Evolutionary conservation across 1,284 basidiomycete genomes (phyloP).

Genomic region (Puccinia triticina): DNA sequence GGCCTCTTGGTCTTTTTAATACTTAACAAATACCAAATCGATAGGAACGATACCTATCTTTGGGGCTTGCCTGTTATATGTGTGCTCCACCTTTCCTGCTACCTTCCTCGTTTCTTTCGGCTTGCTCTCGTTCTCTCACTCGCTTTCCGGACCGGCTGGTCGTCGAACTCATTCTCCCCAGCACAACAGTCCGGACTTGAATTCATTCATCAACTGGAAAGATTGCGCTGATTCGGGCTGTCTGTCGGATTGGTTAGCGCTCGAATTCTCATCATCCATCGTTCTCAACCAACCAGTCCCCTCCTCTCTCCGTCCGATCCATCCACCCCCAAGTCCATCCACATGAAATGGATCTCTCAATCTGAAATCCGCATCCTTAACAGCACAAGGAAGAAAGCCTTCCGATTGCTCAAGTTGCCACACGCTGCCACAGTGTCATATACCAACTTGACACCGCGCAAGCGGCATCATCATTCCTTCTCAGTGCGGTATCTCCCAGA

Average conservation of each 20-base stretch:
- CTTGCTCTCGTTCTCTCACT: background rate
- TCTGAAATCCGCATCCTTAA: background rate
- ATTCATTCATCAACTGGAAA: background rate
- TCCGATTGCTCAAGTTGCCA: conserved; percentile 18
- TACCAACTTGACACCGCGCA: conserved; percentile 25
- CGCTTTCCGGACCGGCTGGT: background rate
- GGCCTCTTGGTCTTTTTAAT: background rate
- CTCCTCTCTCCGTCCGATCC: conserved; percentile 5
- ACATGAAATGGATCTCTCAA: background rate
- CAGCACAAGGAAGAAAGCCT: background rate
- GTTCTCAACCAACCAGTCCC: background rate
- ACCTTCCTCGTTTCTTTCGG: too few species aligned
- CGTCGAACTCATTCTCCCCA: background rate
- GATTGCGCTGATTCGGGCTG: conserved; percentile 7
- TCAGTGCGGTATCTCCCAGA: conserved; percentile 45
- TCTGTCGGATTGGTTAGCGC: conserved; percentile 20
- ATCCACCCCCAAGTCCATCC: background rate
- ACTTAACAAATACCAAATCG: background rate
- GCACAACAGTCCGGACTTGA: background rate
- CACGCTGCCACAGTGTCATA: background rate
- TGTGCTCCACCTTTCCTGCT: background rate
- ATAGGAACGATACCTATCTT: background rate
- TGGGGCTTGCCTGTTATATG: background rate
- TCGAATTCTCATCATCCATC: conserved; percentile 12
- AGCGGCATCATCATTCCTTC: conserved; percentile 24